These are phyloP conservation scores for Fusarium sp. DNA, from an alignment of 2,329 filamentous ascomycete genomes.

Conservation along the genomic window DNA sequence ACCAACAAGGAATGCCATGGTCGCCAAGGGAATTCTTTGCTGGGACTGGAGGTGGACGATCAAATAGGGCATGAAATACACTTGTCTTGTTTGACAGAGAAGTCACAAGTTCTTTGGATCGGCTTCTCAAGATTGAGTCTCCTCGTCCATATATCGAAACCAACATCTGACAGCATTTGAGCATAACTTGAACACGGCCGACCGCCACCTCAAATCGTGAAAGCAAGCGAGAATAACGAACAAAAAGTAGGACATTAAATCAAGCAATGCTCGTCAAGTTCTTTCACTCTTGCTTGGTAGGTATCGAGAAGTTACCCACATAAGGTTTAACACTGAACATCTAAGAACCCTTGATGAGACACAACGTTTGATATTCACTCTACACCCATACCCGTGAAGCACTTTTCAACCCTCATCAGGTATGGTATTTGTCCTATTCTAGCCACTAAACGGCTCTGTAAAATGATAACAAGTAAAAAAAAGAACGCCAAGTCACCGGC, in stretches of 20 bases:
- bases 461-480: conserved; percentile 38
- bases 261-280: background rate
- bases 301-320: background rate
- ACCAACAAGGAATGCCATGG: too few species aligned
- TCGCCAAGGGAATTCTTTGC: too few species aligned
- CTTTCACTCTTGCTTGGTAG: background rate
- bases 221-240: background rate
- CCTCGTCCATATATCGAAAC: too few species aligned
- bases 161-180: too few species aligned
- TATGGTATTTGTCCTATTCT: conserved; percentile 46
- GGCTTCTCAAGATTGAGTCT: too few species aligned
- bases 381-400: conserved; percentile 3
- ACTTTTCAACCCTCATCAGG: conserved; percentile 33
- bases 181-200: too few species aligned
- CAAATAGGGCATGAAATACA: too few species aligned
- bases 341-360: background rate
- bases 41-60: too few species aligned
- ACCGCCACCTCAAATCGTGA: background rate
- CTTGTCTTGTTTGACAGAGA: too few species aligned
- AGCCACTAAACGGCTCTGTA: conserved; percentile 35
- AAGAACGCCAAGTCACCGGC: conserved; percentile 36
- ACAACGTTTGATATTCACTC: conserved; percentile 47
- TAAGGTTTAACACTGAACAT: background rate
- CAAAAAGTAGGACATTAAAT: background rate
- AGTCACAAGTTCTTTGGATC: too few species aligned